Base-by-base conservation (phyloP, 805 yeast species). In the Teunomyces barrocoloradensis region DNA sequence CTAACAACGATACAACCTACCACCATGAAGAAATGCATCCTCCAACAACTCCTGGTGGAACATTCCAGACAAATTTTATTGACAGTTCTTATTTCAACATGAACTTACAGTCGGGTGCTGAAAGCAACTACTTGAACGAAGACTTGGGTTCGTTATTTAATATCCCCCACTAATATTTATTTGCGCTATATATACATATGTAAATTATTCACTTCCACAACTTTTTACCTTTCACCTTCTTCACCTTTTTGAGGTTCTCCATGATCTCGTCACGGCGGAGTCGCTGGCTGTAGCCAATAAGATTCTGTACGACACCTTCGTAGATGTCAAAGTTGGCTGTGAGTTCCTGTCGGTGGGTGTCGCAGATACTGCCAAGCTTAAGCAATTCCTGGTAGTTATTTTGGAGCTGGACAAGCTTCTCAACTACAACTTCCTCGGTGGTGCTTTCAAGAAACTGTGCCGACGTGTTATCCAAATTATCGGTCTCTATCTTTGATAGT, bases 281-380 rank as follows among this genome's bases (percentile, higher is more conserved):
- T 56, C 88, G 80, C 64, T 94, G 97, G 5, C 96, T 87, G 61
- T 91, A 90, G 6, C 96, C 97, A 12, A 91, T 87, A 55, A 91
- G 69, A 57, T 89, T 90, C 60, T 89, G 96, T 36, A 94, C 90
- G 54, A 94, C 96, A 2, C 85, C 77, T 56, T 92, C 96, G 60
- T 85, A 90, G 12, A 91, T 80, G 29, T 78, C 79, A 57, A 87
- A 86, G 62, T 90, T 95, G 37, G 74, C 77, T 47, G 70, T 70
- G 15, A 84, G 66, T 6, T 75, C 81, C 30, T 63, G 61, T 42
- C 77, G 70, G 49, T 77, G 71, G 50, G 76, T 64, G 42, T 73
- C 72, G 86, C 91, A 84, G 9, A 78, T 68, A 44, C 72, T 62
- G 43, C 66, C 53, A 40, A 73, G 55, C 41, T 49, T 47, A 1